Evolutionary conservation across 1,139 yeast species (phyloP).

Genomic region (Kluyveromyces sp.): DNA sequence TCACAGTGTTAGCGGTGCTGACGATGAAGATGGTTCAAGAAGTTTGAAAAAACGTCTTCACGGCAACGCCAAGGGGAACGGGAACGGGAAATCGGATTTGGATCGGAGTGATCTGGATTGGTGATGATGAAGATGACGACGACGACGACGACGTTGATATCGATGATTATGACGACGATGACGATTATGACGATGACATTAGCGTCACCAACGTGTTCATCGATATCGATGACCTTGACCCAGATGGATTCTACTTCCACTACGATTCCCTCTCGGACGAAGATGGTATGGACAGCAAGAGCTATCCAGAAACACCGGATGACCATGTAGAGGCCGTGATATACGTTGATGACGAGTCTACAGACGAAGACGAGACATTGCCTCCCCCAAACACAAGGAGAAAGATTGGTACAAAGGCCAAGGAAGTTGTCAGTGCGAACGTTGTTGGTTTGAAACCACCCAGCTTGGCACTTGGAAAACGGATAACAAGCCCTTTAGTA

Average conservation of each 20-base stretch:
- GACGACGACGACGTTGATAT: constrained; percentile 8
- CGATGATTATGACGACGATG: constrained; percentile 14
- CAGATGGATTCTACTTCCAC: constrained; percentile 32
- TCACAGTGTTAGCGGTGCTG: constrained; percentile 5
- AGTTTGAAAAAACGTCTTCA: constrained; percentile 27
- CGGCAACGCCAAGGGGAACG: too few species aligned
- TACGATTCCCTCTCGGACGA: constrained; percentile 27
- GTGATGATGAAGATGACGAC: constrained; percentile 10
- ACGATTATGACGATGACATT: constrained; percentile 25
- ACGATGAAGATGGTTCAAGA: constrained; percentile 18
- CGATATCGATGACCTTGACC: constrained; percentile 33
- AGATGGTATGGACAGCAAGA: constrained; percentile 11
- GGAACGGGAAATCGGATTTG: too few species aligned
- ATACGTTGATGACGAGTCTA: constrained; percentile 62
- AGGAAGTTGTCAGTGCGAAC: constrained; percentile 81
- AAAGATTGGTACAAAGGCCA: constrained; percentile 61
- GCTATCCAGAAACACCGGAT: constrained; percentile 12
- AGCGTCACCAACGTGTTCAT: constrained; percentile 30
- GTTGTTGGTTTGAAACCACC: constrained; percentile 87
- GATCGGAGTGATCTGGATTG: too few species aligned
- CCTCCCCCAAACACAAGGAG: constrained; percentile 56
- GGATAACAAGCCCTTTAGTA: constrained; percentile 78
- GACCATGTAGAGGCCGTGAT: constrained; percentile 22
- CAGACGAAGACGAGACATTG: constrained; percentile 77
- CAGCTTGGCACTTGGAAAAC: constrained; percentile 86